Evolutionary conservation across 1,139 yeast genomes (phyloP).

Genomic region (Saccharomyces hybrid): DNA sequence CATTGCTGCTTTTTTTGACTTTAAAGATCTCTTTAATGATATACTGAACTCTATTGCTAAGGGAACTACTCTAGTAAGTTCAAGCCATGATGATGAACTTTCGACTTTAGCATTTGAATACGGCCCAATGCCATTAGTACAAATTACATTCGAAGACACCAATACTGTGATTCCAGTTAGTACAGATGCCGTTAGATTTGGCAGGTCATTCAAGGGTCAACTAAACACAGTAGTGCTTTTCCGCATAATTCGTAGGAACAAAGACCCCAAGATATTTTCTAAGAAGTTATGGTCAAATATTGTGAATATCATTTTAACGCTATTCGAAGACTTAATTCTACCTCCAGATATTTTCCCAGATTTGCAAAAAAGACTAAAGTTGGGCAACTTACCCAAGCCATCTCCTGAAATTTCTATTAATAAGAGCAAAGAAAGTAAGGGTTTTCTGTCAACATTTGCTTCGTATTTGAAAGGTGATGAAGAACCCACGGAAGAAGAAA

Average conservation of each 20-base stretch:
- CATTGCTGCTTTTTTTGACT: constrained; percentile 58
- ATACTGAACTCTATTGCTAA: constrained; percentile 57
- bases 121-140: constrained; percentile 33
- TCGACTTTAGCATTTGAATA: constrained; percentile 3
- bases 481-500: constrained; percentile 89
- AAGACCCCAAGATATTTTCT: constrained; percentile 25
- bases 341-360: constrained; percentile 59
- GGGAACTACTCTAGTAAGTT: constrained; percentile 42
- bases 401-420: constrained; percentile 58
- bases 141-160: constrained; percentile 41
- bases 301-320: constrained; percentile 49
- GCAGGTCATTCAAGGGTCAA: constrained; percentile 87
- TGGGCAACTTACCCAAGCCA: constrained; percentile 51
- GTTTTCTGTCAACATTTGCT: constrained; percentile 81
- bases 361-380: constrained; percentile 47
- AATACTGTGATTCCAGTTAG: constrained; percentile 61
- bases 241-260: constrained; percentile 59
- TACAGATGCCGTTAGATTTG: constrained; percentile 75
- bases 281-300: constrained; percentile 52
- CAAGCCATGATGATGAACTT: constrained; percentile 19
- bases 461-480: constrained; percentile 90
- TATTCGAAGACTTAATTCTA: constrained; percentile 67
- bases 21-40: constrained; percentile 52
- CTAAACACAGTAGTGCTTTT: constrained; percentile 79
- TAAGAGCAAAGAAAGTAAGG: constrained; percentile 55